Evolutionary conservation across 768 basidiomycete genomes (phyloP).

Genomic region (Boletus huronensis): DNA sequence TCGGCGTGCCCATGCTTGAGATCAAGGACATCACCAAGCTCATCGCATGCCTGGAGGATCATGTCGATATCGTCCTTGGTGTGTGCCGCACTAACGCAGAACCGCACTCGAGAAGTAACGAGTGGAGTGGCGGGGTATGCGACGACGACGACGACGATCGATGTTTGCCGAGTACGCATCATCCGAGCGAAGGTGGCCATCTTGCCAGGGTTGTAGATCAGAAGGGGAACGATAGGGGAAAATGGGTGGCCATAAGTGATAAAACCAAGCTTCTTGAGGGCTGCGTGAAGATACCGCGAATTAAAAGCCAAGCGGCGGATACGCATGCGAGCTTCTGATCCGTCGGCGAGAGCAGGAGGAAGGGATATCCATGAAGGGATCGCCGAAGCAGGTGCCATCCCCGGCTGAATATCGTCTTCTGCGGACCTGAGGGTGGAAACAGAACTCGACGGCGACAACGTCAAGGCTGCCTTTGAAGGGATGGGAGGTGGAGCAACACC

Average conservation of each 20-base stretch:
- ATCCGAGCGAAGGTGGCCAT: slow-evolving; percentile 88
- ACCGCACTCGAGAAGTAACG: slow-evolving; percentile 83
- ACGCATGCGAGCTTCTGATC: slow-evolving; percentile 78
- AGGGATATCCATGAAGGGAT: slow-evolving; percentile 81
- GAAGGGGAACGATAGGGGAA: slow-evolving; percentile 89
- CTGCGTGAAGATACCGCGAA: slow-evolving; percentile 84
- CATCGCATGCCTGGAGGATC: slow-evolving; percentile 83
- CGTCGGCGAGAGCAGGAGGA: slow-evolving; percentile 69
- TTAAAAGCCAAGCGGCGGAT: slow-evolving; percentile 93
- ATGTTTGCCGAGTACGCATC: slow-evolving; percentile 74
- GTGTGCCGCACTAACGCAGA: slow-evolving; percentile 93
- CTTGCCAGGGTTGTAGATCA: slow-evolving; percentile 92
- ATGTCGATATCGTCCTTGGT: slow-evolving; percentile 95
- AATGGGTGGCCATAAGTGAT: slow-evolving; percentile 91
- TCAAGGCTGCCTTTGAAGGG: slow-evolving; percentile 22
- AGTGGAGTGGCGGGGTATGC: slow-evolving; percentile 89
- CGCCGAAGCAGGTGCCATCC: slow-evolving; percentile 59
- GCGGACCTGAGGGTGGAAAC: slow-evolving; percentile 26
- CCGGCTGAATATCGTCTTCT: slow-evolving; percentile 55
- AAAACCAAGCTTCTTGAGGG: slow-evolving; percentile 88
- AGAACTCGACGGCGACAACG: slow-evolving; percentile 33
- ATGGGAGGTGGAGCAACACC: slow-evolving; percentile 52
- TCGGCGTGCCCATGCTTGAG: slow-evolving; percentile 75
- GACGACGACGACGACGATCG: slow-evolving; percentile 87
- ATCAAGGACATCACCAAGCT: slow-evolving; percentile 86